Evolutionary conservation across 1,284 basidiomycete genomes (phyloP), one percentile per base, ranked within the genome.

Genomic region (Malassezia cuniculi): DNA sequence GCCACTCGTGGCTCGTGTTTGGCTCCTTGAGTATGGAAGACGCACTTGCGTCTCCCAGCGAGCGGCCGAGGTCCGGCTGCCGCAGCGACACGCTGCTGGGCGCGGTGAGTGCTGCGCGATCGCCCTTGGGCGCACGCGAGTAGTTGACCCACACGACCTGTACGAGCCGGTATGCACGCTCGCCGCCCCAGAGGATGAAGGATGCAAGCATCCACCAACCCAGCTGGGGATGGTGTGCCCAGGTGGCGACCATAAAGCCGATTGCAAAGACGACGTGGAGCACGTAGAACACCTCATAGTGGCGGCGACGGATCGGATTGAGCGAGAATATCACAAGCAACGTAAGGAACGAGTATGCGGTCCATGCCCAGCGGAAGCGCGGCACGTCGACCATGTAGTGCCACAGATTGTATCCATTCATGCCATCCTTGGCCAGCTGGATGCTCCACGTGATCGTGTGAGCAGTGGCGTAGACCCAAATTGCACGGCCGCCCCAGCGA

Each of bases 381-480:
- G 72, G 70, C 60, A 79, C 82, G 27, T 72, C 68, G 72, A 76
- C 82, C 15, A 79, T 76, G 41, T 77, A 75, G 29, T 71, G 59
- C 68, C 79, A 81, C 4, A 78, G 76, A 6, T 74, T 60, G 27
- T 66, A 58, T 36, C 73, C 71, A 37, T 73, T 75, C 5, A 75
- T 75, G 27, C 69, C 70, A 35, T 71, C 69, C 48, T 67, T 38
- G 18, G 39, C 68, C 27, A 86, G 71, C 61, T 86, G 80, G 6
- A 82, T 73, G 44, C 77, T 78, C 82, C 83, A 89, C 1, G 82
- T 70, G 5, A 70, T 72, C 27, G 80, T 78, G 64, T 87, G 84
- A 1, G 78, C 61, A 0, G 76, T 70, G 8, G 77, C 76, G 41
- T 84, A 69, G 34, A 78, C 66, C 77, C 79, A 87, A 24, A 85